These are phyloP conservation scores for Corchorus olitorius DNA, from an alignment of 345 rosid species.

Conservation along the genomic window DNA sequence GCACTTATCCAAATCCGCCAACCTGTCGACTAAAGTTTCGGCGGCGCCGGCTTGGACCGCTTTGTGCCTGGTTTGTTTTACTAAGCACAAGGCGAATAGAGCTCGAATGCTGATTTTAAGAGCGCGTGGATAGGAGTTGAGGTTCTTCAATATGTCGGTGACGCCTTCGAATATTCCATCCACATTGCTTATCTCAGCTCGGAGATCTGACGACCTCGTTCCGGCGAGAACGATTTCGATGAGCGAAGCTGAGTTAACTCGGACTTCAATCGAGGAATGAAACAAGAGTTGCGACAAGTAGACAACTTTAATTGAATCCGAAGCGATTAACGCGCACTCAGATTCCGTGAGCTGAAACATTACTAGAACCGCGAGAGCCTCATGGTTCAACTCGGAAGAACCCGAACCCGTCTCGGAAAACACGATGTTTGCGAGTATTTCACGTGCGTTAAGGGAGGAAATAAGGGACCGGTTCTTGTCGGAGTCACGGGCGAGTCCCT, in stretches of 20 bases:
- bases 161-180: slow-evolving; percentile 77
- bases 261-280: slow-evolving; percentile 61
- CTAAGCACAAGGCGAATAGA: slow-evolving; percentile 81
- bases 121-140: slow-evolving; percentile 61
- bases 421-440: slow-evolving; percentile 40
- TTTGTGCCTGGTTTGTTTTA: slow-evolving; percentile 72
- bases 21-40: slow-evolving; percentile 59
- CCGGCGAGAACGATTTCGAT: slow-evolving; percentile 79
- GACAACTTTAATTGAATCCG: slow-evolving; percentile 47
- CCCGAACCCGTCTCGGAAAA: slow-evolving; percentile 41
- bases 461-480: slow-evolving; percentile 77
- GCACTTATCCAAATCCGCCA: slow-evolving; percentile 76
- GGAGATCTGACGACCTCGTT: slow-evolving; percentile 63
- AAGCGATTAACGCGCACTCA: slow-evolving; percentile 61
- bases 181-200: slow-evolving; percentile 49
- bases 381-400: slow-evolving; percentile 54
- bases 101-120: slow-evolving; percentile 74
- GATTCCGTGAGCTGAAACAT: slow-evolving; percentile 66
- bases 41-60: slow-evolving; percentile 84
- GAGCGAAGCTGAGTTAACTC: slow-evolving; percentile 77
- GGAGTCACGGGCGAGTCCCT: slow-evolving; percentile 84
- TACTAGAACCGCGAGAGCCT: slow-evolving; percentile 66
- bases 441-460: slow-evolving; percentile 60
- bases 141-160: slow-evolving; percentile 53
- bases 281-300: slow-evolving; percentile 54